Conservation (phyloP, 495 filamentous ascomycete genomes). For the Penicillium cinerascens region DNA sequence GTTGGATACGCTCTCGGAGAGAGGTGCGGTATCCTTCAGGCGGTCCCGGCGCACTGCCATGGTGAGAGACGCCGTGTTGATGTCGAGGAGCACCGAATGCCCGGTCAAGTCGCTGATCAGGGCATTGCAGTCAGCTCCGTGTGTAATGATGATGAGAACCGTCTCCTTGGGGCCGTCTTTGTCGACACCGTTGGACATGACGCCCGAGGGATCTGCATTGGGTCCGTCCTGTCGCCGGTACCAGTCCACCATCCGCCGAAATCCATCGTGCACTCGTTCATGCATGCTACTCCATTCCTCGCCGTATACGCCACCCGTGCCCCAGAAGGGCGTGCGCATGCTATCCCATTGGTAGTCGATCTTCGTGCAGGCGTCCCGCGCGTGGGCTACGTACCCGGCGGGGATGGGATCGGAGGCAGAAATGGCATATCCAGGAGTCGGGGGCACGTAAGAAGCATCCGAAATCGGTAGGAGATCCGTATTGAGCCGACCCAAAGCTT, state of each 20-base stretch:
- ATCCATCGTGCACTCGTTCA: conserved; percentile 72
- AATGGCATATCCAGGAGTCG: conserved; percentile 78
- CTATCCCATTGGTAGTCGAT: conserved; percentile 96
- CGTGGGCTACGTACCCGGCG: conserved; percentile 81
- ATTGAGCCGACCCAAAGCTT: conserved; percentile 26
- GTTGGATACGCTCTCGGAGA: conserved; percentile 15
- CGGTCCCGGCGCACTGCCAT: conserved; percentile 72
- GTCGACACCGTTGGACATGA: conserved; percentile 39
- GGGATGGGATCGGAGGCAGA: conserved; percentile 79
- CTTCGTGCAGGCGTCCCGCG: conserved; percentile 80
- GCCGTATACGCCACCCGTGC: conserved; percentile 78
- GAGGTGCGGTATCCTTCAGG: conserved; percentile 22
- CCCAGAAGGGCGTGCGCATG: conserved; percentile 74
- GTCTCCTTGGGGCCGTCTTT: conserved; percentile 66
- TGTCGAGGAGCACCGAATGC: conserved; percentile 83
- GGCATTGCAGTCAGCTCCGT: conserved; percentile 97
- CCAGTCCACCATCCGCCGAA: conserved; percentile 75
- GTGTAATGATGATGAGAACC: conserved; percentile 87
- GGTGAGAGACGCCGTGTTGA: conserved; percentile 84
- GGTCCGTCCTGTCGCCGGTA: conserved; percentile 57
- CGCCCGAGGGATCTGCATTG: conserved; percentile 17
- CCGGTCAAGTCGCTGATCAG: conserved; percentile 87
- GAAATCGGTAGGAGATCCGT: conserved; percentile 28
- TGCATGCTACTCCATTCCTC: conserved; percentile 98
- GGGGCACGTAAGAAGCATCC: conserved; percentile 60